Percentiles rank a stretch among this genome's conserved stretches.
These are phyloP conservation scores for Coniella lustricola DNA, from an alignment of 2,329 filamentous ascomycete species.

Conservation along the genomic window DNA sequence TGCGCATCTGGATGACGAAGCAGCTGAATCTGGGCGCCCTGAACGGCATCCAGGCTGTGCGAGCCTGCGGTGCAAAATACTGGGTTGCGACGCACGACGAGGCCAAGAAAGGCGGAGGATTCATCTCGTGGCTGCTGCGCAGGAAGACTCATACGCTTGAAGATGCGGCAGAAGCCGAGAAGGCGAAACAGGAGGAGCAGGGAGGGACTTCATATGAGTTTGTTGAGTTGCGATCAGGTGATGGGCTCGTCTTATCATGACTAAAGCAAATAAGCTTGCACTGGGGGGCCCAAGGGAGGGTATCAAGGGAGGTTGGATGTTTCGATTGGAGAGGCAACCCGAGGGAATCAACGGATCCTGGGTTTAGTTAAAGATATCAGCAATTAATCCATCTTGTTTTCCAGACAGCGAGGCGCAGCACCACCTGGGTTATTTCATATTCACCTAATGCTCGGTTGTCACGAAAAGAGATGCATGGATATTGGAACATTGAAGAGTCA, in stretches of 20 bases:
- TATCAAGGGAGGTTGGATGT: too few relatives aligned
- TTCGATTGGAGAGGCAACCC: too few relatives aligned
- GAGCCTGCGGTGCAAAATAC: conserved; percentile 46
- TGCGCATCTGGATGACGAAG: conserved; percentile 40
- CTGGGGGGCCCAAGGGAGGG: too few relatives aligned
- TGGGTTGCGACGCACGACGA: conserved; percentile 63
- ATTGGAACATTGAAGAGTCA: too few relatives aligned
- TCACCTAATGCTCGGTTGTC: too few relatives aligned
- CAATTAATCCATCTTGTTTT: too few relatives aligned
- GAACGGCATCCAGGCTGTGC: conserved; percentile 52
- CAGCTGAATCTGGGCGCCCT: conserved; percentile 58
- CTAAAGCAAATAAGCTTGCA: too few relatives aligned
- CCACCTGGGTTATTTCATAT: too few relatives aligned
- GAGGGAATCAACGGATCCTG: too few relatives aligned
- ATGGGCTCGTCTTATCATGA: conserved; percentile 43
- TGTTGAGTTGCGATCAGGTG: conserved; percentile 48
- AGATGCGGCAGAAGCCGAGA: conserved; percentile 34
- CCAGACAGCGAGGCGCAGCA: too few relatives aligned
- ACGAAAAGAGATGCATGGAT: too few relatives aligned
- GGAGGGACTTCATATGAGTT: conserved; percentile 37
- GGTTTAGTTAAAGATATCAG: too few relatives aligned
- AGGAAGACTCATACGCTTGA: conserved; percentile 36
- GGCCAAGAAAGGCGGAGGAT: conserved; percentile 49
- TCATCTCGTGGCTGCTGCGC: conserved; percentile 46
- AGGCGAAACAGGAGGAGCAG: conserved; percentile 19